Percentiles rank a stretch among this genome's conserved stretches.
Evolutionary conservation across 495 filamentous ascomycete species (phyloP).

Genomic region (Penicillium waksmanii): DNA sequence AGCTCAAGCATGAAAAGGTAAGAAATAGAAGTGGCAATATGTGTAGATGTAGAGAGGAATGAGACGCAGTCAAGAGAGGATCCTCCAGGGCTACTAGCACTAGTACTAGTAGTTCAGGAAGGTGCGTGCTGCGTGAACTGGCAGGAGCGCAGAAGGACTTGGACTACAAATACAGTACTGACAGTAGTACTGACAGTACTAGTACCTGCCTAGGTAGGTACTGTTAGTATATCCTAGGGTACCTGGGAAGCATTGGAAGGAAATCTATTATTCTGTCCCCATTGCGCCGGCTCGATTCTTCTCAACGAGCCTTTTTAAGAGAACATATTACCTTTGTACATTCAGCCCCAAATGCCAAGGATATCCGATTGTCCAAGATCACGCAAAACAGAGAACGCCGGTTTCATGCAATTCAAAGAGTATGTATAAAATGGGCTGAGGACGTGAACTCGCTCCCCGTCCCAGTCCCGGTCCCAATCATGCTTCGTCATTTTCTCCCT

Average conservation of each 20-base stretch:
- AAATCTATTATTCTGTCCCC: slow-evolving; percentile 39
- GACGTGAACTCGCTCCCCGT: slow-evolving; percentile 3
- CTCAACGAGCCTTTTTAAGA: not conserved
- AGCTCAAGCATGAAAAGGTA: not conserved
- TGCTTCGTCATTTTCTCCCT: slow-evolving; percentile 66
- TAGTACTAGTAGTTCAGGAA: not conserved
- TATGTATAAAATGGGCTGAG: slow-evolving; percentile 31
- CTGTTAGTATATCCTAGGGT: too few relatives aligned
- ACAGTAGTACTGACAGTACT: not conserved
- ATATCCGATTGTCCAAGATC: slow-evolving; percentile 5
- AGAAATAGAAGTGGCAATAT: too few relatives aligned
- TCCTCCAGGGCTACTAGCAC: not conserved
- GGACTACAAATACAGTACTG: not conserved
- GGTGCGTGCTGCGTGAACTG: not conserved
- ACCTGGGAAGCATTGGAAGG: slow-evolving; percentile 5
- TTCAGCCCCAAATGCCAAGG: slow-evolving; percentile 21
- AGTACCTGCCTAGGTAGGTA: too few relatives aligned
- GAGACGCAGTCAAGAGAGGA: too few relatives aligned
- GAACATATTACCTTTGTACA: slow-evolving; percentile 39
- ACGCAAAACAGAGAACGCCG: slow-evolving; percentile 37
- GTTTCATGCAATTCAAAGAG: slow-evolving; percentile 38
- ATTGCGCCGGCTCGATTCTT: not conserved
- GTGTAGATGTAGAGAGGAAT: not conserved
- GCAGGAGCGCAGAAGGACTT: not conserved
- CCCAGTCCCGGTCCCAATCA: slow-evolving; percentile 24